Conservation (phyloP, 768 basidiomycete genomes). For the Boletus barrowsii region DNA sequence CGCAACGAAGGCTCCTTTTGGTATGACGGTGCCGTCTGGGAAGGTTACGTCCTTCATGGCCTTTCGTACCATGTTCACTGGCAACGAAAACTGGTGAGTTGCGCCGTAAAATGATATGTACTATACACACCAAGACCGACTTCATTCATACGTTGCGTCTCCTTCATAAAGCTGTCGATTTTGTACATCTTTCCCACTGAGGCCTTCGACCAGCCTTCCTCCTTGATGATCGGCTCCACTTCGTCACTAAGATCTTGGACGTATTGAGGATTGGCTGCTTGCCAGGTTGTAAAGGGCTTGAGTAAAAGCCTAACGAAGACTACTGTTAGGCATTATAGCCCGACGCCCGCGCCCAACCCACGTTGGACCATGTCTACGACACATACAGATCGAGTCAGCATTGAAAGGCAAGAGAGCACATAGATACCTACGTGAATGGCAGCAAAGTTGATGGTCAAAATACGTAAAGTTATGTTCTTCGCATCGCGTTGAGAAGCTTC, state of each 20-base stretch:
- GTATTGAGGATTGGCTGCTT: conserved; percentile 15
- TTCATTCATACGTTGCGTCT: conserved; percentile 30
- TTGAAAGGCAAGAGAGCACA: background rate
- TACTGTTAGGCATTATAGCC: background rate
- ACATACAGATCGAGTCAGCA: background rate
- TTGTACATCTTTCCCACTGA: conserved; percentile 17
- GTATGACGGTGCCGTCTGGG: conserved; percentile 38
- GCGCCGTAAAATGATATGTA: background rate
- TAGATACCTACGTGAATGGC: conserved; percentile 17
- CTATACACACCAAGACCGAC: conserved; percentile 20
- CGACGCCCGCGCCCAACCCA: background rate
- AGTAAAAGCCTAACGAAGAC: conserved; percentile 3
- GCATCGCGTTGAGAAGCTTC: conserved; percentile 9
- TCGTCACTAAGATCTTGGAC: conserved; percentile 16
- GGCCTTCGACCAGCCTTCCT: conserved; percentile 19
- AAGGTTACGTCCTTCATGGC: conserved; percentile 20
- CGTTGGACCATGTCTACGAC: conserved; percentile 9
- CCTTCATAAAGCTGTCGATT: conserved; percentile 18
- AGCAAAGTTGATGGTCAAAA: conserved; percentile 20
- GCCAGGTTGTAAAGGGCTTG: conserved; percentile 8
- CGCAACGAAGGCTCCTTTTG: conserved; percentile 29
- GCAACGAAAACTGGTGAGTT: background rate
- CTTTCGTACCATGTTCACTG: conserved; percentile 10
- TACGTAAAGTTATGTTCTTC: conserved; percentile 19
- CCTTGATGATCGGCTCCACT: conserved; percentile 7